Conservation (phyloP, 352 stramenopile species). For the Phytophthora brassicae region DNA sequence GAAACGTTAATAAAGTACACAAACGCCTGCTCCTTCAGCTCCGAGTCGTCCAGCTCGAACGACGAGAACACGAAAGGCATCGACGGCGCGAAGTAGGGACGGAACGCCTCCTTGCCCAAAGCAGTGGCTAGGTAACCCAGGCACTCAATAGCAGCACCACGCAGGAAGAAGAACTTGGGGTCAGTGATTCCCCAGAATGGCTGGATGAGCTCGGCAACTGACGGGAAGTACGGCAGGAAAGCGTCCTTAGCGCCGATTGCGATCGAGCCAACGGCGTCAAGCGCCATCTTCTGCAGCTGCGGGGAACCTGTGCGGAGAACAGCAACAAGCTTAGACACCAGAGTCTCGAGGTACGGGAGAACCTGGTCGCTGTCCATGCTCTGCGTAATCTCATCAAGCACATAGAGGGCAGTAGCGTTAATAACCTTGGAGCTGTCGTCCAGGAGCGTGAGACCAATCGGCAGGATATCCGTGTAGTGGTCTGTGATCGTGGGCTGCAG, state of each 20-base stretch:
- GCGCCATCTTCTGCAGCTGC: constrained; percentile 96
- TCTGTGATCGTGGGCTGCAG: constrained; percentile 96
- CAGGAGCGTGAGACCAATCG: constrained; percentile 94
- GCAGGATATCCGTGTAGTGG: constrained; percentile 95
- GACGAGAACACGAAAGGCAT: constrained; percentile 96
- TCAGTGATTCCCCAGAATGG: constrained; percentile 92
- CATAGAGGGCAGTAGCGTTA: constrained; percentile 96
- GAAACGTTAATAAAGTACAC: constrained; percentile 98
- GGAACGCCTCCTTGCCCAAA: constrained; percentile 95
- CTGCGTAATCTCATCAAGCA: constrained; percentile 99
- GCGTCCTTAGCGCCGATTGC: constrained; percentile 96
- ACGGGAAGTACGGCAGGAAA: constrained; percentile 95
- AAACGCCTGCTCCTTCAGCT: constrained; percentile 98
- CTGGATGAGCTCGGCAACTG: constrained; percentile 85
- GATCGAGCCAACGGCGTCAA: constrained; percentile 95
- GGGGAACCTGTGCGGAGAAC: constrained; percentile 93
- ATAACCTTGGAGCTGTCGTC: constrained; percentile 94
- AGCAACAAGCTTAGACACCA: constrained; percentile 95
- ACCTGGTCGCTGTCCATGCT: constrained; percentile 95
- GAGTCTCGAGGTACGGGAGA: constrained; percentile 92
- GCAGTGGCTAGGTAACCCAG: constrained; percentile 98
- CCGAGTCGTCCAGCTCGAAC: constrained; percentile 92
- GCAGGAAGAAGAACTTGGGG: constrained; percentile 92
- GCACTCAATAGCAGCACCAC: constrained; percentile 96
- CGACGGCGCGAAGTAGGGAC: constrained; percentile 92